Conservation (phyloP, 2,329 filamentous ascomycete genomes). For the Beauveria caledonica region DNA sequence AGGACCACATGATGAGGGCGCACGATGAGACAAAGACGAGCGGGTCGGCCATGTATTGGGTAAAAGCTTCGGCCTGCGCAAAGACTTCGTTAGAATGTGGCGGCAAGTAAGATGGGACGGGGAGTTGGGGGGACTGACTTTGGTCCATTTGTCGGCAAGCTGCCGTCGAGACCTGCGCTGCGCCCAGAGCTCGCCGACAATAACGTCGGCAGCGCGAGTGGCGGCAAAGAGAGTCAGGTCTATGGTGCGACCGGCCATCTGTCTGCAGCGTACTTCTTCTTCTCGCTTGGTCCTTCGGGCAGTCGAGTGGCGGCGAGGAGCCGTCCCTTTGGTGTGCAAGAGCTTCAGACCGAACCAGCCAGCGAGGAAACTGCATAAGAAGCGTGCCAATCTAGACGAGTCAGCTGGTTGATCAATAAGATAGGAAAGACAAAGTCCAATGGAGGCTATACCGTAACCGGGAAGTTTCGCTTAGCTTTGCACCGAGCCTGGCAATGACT, state of each 20-base stretch:
- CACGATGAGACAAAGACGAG: conserved; percentile 63
- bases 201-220: conserved; percentile 62
- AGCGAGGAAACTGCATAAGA: conserved; percentile 50
- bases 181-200: conserved; percentile 59
- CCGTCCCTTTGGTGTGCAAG: conserved; percentile 42
- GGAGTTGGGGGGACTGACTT: conserved; percentile 25
- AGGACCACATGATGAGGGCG: conserved; percentile 79
- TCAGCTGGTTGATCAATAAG: neutral
- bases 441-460: conserved; percentile 20
- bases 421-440: neutral
- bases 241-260: conserved; percentile 61
- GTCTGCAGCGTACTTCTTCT: conserved; percentile 13
- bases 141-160: conserved; percentile 38
- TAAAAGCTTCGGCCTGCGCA: conserved; percentile 23
- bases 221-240: conserved; percentile 75
- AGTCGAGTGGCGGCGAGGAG: conserved; percentile 20
- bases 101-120: neutral
- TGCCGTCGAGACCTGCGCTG: conserved; percentile 37
- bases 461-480: conserved; percentile 18
- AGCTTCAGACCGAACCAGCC: conserved; percentile 49
- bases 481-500: conserved; percentile 18
- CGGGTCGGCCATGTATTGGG: conserved; percentile 47
- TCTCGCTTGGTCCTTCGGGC: neutral
- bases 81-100: conserved; percentile 1
- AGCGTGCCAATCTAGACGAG: conserved; percentile 44